Percentiles rank a stretch among this genome's conserved stretches.
Evolutionary conservation across 1,284 basidiomycete species (phyloP).

Genomic region (Cutaneotrichosporon cutaneum): DNA sequence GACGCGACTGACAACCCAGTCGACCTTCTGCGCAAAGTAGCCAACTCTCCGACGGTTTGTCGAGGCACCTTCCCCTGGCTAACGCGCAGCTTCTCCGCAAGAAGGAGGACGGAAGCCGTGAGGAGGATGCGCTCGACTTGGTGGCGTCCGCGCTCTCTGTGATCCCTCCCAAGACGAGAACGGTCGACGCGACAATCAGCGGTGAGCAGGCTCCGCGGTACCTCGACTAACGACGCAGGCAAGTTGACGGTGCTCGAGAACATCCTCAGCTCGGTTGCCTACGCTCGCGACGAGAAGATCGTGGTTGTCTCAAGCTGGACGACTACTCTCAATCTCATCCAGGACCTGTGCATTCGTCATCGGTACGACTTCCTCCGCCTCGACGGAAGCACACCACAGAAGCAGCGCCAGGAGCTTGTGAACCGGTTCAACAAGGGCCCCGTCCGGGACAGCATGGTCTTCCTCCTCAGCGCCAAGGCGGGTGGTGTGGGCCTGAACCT

Average conservation of each 20-base stretch:
- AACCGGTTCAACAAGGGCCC: conserved; percentile 47
- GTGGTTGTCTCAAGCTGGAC: conserved; percentile 88
- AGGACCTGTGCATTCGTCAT: conserved; percentile 75
- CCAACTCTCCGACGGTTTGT: conserved; percentile 76
- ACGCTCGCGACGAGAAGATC: conserved; percentile 86
- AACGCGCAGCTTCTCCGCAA: conserved; percentile 64
- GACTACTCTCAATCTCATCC: conserved; percentile 86
- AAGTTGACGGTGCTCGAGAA: conserved; percentile 76
- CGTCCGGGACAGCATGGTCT: conserved; percentile 61
- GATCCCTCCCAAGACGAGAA: conserved; percentile 1
- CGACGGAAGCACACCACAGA: conserved; percentile 79
- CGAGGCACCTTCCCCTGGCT: neutral
- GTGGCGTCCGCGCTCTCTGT: conserved; percentile 59
- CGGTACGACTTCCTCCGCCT: conserved; percentile 78
- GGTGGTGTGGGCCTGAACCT: conserved; percentile 94
- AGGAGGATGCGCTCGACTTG: conserved; percentile 58
- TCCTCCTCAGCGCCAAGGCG: conserved; percentile 91
- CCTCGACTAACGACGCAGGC: conserved; percentile 52
- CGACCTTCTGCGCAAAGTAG: conserved; percentile 73
- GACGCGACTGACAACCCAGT: conserved; percentile 27
- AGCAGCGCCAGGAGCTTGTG: conserved; percentile 66
- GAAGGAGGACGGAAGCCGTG: conserved; percentile 56
- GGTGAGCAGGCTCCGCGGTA: conserved; percentile 7
- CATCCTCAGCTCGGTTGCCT: conserved; percentile 64
- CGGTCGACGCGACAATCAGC: conserved; percentile 16